phyloP scores from a whole-genome alignment of 345 rosid species.

The Lagerstroemia speciosa region DNA sequence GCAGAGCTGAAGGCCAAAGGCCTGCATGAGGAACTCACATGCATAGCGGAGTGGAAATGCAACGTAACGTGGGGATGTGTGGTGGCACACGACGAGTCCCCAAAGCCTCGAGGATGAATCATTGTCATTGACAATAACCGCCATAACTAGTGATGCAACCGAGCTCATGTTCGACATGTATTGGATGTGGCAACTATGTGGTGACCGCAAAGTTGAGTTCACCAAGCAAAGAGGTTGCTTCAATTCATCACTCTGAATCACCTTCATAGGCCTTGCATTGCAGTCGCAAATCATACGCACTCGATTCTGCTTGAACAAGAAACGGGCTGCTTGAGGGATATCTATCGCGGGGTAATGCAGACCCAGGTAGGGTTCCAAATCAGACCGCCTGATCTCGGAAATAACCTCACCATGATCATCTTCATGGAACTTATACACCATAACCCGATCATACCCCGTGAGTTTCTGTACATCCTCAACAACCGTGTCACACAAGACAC shows the following conservation, averaged over 20 bases:
- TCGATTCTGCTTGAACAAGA: constrained; percentile 79
- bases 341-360: constrained; percentile 83
- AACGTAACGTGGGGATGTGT: constrained; percentile 54
- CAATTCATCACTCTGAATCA: constrained; percentile 57
- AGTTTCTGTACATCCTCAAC: constrained; percentile 84
- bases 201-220: constrained; percentile 64
- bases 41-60: constrained; percentile 76
- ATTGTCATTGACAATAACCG: constrained; percentile 37
- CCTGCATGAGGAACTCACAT: constrained; percentile 79
- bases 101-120: constrained; percentile 56
- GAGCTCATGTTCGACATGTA: constrained; percentile 89
- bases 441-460: constrained; percentile 81
- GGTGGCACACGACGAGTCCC: constrained; percentile 89
- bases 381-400: constrained; percentile 73
- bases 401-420: constrained; percentile 87
- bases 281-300: constrained; percentile 79
- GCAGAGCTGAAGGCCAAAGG: constrained; percentile 65
- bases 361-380: constrained; percentile 82
- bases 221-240: constrained; percentile 67
- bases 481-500: constrained; percentile 65
- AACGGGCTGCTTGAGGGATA: constrained; percentile 82
- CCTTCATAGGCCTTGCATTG: constrained; percentile 41
- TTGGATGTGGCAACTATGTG: constrained; percentile 65
- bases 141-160: constrained; percentile 60
- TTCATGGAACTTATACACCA: constrained; percentile 81